These are phyloP conservation scores for Allium cepa DNA, from an alignment of 106 monocot genomes.

Conservation along the genomic window DNA sequence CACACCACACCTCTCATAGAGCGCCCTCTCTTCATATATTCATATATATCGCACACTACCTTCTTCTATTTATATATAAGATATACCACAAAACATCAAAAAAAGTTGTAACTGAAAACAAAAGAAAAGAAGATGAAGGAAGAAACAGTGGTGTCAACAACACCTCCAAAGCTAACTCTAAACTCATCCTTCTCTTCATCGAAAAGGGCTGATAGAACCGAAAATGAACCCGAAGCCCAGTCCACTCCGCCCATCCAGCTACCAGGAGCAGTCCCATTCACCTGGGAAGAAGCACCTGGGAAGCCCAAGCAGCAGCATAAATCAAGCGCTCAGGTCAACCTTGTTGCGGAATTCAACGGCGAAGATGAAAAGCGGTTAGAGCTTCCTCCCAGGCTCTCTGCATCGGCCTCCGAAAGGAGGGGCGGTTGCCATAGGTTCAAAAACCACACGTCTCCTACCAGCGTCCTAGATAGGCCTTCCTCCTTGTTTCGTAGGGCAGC, in stretches of 20 bases:
- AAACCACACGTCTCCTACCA: neutral
- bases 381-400: neutral
- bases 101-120: too few relatives aligned
- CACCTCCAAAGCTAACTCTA: slow-evolving; percentile 4
- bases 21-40: too few relatives aligned
- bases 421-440: neutral
- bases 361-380: neutral
- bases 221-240: neutral
- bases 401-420: neutral
- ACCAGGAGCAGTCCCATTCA: slow-evolving; percentile 8
- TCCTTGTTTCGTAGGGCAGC: neutral
- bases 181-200: neutral
- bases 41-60: too few relatives aligned
- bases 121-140: too few relatives aligned
- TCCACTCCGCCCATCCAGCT: slow-evolving; percentile 7
- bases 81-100: too few relatives aligned
- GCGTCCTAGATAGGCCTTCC: neutral
- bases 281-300: slow-evolving; percentile 13
- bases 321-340: neutral
- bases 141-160: neutral
- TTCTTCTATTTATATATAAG: too few relatives aligned
- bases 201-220: neutral
- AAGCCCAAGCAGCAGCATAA: slow-evolving; percentile 1
- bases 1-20: too few relatives aligned
- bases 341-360: neutral